Evolutionary conservation across 2,329 filamentous ascomycete species (phyloP).

Genomic region (Neopestalotiopsis clavispora): DNA sequence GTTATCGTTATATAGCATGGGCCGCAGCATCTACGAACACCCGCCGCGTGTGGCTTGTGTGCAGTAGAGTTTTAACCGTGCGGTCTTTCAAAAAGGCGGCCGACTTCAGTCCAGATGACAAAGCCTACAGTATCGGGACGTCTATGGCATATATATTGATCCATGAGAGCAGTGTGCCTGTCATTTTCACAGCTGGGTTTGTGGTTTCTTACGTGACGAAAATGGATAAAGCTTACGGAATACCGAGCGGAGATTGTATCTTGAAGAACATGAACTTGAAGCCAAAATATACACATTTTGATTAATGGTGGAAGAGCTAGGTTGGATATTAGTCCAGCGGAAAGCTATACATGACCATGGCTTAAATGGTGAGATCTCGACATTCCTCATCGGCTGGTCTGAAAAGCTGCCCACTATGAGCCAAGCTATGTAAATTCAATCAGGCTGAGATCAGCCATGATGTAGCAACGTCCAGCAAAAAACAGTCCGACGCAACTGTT

Average conservation of each 20-base stretch:
- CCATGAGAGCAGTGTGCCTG: no score
- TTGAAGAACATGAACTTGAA: not conserved
- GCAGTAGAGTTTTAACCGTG: no score
- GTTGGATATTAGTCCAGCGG: not conserved
- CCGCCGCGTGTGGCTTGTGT: no score
- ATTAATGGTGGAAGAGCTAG: not conserved
- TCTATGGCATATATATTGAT: no score
- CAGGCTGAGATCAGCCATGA: constrained; percentile 7
- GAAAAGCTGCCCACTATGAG: not conserved
- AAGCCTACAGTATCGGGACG: no score
- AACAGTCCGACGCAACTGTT: constrained; percentile 1
- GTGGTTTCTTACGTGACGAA: not conserved
- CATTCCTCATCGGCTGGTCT: not conserved
- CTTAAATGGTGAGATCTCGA: no score
- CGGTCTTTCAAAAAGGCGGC: no score
- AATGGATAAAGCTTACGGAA: not conserved
- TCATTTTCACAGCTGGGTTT: not conserved
- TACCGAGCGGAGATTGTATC: not conserved
- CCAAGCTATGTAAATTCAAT: not conserved
- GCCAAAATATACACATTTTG: not conserved
- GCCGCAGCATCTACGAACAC: no score
- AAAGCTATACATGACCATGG: no score
- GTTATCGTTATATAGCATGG: no score
- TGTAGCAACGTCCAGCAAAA: not conserved
- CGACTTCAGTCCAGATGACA: no score